These are phyloP conservation scores for Mucor plumbeus DNA, from an alignment of 371 early-diverging fungal genomes.

Conservation along the genomic window DNA sequence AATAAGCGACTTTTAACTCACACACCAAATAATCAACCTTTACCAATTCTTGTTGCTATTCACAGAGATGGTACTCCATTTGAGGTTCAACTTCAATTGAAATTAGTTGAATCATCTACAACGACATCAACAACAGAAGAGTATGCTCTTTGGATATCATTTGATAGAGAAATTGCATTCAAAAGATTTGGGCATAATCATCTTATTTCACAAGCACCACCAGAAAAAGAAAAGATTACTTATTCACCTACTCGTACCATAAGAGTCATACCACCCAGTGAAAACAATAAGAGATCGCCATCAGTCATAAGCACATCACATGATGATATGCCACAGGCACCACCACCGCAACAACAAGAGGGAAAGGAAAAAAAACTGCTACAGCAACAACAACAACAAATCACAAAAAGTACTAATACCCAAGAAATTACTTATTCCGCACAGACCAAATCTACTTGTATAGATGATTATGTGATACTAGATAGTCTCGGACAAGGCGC, in stretches of 20 bases:
- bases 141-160: slow-evolving; percentile 75
- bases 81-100: slow-evolving; percentile 67
- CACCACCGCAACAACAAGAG: neutral
- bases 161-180: slow-evolving; percentile 64
- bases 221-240: neutral
- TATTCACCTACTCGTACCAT: neutral
- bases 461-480: slow-evolving; percentile 67
- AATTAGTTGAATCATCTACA: slow-evolving; percentile 41
- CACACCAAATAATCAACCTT: slow-evolving; percentile 42
- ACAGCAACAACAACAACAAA: slow-evolving; percentile 2
- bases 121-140: slow-evolving; percentile 41
- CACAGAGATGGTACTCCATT: slow-evolving; percentile 72
- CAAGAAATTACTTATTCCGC: slow-evolving; percentile 41
- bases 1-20: slow-evolving; percentile 32
- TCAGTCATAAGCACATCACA: slow-evolving; percentile 21
- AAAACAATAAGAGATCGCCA: slow-evolving; percentile 10
- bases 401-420: neutral
- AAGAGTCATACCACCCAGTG: neutral
- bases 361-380: neutral
- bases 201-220: slow-evolving; percentile 12
- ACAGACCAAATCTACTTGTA: slow-evolving; percentile 46
- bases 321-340: slow-evolving; percentile 2
- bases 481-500: slow-evolving; percentile 75
- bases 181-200: slow-evolving; percentile 45
- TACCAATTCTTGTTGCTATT: slow-evolving; percentile 61